Percentiles rank a stretch among this genome's conserved stretches.
phyloP scores from a whole-genome alignment of 768 basidiomycete genomes.

The Plicaturopsis crispa region DNA sequence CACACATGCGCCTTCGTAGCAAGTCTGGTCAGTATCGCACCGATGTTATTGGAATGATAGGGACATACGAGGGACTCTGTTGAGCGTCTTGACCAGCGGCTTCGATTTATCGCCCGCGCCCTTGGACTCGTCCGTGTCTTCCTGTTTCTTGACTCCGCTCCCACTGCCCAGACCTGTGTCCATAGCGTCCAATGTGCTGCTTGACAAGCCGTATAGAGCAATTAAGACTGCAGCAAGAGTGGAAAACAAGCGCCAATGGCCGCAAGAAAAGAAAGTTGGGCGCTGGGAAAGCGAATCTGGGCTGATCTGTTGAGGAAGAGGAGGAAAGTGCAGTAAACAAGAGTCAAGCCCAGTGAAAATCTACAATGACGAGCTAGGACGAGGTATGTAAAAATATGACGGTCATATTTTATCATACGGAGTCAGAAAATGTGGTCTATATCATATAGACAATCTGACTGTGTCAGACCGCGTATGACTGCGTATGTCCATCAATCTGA shows the following conservation, averaged over 20 bases:
- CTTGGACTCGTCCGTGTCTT: slow-evolving; percentile 41
- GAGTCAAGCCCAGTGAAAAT: no score
- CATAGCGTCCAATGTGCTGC: slow-evolving; percentile 27
- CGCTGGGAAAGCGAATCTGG: slow-evolving; percentile 18
- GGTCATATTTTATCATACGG: no score
- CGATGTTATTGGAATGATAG: slow-evolving; percentile 12
- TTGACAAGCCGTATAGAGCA: slow-evolving; percentile 7
- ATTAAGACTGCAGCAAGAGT: slow-evolving; percentile 11
- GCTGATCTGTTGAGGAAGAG: no score
- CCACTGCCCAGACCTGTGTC: slow-evolving; percentile 17
- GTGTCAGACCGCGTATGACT: no score
- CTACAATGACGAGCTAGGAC: no score
- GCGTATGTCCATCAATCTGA: no score
- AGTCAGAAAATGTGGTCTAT: no score
- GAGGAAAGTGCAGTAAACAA: no score
- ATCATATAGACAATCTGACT: no score
- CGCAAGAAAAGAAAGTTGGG: slow-evolving; percentile 14
- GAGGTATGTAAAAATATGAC: no score
- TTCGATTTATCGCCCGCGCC: slow-evolving; percentile 63
- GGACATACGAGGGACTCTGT: slow-evolving; percentile 78
- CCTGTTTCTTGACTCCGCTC: slow-evolving; percentile 49
- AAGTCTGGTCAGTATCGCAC: slow-evolving; percentile 10
- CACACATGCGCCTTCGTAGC: slow-evolving; percentile 69
- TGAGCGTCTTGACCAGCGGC: slow-evolving; percentile 69
- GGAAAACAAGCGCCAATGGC: slow-evolving; percentile 9